Base-by-base conservation (phyloP, 129 eudicot genomes). In the Cynara cardunculus region DNA sequence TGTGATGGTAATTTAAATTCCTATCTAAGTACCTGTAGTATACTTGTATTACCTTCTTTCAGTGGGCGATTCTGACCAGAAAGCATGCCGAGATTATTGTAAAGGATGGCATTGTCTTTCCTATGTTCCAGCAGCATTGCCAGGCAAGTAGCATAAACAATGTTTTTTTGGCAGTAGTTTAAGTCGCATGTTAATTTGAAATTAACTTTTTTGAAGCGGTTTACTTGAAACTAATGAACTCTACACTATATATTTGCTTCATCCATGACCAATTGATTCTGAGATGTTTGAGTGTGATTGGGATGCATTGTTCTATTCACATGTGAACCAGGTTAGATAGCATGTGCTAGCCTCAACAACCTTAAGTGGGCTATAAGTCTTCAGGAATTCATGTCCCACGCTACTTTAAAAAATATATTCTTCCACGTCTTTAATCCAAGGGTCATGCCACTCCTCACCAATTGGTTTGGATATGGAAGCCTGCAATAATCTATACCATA, bases 61-160 rank as follows among this genome's bases (percentile, higher is more conserved):
- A 95, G 99, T 95, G 99, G 99, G 99, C 85, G 83, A 88, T 88
- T 77, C 80, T 94, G 82, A 93, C 85, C 81, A 84, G 97, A 87
- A 93, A 93, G 80, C 96, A 91, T 87, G 93, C 96, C 2, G 84
- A 82, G 81, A 67, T 87, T 79, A 87, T 89, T 5, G 85, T 91
- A 66, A 79, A 80, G 53, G 96, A 91, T 82, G 87, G 85, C 12
- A 76, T 71, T 12, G 97, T 93, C 39, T 92, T 90, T 70, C 94
- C 97, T 80, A 85, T 90, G 89, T 95, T 95, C 83, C 97, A 90
- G 81, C 84, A 46, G 81, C 97, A 92, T 82, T 95, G 99, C 87
- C 92, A 89, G 97, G 99, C 84, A 89, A 88, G 91, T 71, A 69
- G 61, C 35, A 30, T 68, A 26, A 39, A 19, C 19, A 2, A 5